These are phyloP conservation scores for Maudiozyma pseudohumilis DNA, from an alignment of 805 yeast genomes.

Conservation along the genomic window DNA sequence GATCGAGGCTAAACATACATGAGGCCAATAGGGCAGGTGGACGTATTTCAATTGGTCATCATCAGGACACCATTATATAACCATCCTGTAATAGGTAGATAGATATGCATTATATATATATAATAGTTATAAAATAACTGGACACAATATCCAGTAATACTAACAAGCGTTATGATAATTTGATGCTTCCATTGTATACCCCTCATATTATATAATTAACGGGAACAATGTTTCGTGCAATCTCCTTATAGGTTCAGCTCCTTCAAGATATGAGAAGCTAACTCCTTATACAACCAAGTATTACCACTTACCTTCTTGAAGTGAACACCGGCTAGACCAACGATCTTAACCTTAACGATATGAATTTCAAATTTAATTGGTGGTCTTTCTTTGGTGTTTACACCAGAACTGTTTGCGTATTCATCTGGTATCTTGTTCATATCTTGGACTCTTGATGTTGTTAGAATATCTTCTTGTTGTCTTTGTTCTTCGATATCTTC, in stretches of 20 bases:
- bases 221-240: too few species aligned
- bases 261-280: constrained; percentile 76
- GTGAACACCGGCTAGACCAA: constrained; percentile 87
- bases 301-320: constrained; percentile 89
- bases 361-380: constrained; percentile 87
- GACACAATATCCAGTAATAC: too few species aligned
- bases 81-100: too few species aligned
- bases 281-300: constrained; percentile 87
- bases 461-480: constrained; percentile 29
- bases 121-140: too few species aligned
- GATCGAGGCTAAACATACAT: neutral
- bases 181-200: too few species aligned
- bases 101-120: too few species aligned
- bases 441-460: constrained; percentile 51
- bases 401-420: constrained; percentile 11
- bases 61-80: too few species aligned
- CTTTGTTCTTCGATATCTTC: constrained; percentile 12
- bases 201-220: too few species aligned
- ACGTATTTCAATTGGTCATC: too few species aligned
- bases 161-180: too few species aligned
- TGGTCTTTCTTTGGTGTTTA: constrained; percentile 20
- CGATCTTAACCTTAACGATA: constrained; percentile 84
- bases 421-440: constrained; percentile 37
- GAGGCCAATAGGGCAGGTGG: too few species aligned
- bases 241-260: constrained; percentile 55